A percentile compares a stretch with the other conserved stretches of the same genome.
These are phyloP conservation scores for Auricularia cornea DNA, from an alignment of 768 basidiomycete species.

Conservation along the genomic window DNA sequence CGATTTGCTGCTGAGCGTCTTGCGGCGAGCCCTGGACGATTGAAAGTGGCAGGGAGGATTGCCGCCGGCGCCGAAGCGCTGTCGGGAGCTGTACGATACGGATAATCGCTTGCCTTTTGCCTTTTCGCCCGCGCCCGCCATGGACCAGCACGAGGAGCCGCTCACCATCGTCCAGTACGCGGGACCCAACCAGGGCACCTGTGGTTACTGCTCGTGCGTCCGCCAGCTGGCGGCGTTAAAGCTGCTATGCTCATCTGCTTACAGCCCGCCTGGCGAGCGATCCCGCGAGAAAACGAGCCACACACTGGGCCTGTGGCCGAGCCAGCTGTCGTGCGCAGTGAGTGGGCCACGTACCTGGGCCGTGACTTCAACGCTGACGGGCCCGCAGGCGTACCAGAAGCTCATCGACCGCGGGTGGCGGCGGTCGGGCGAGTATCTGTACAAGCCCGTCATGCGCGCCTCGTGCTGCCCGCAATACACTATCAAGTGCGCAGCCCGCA, in stretches of 20 bases:
- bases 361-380: background rate
- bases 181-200: slow-evolving; percentile 4
- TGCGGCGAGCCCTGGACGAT: background rate
- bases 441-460: slow-evolving; percentile 72
- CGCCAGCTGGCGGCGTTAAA: background rate
- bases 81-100: too few species aligned
- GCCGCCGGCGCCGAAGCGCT: too few species aligned
- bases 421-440: slow-evolving; percentile 74
- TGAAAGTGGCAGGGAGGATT: too few species aligned
- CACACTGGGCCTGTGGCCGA: slow-evolving; percentile 2
- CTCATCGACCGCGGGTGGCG: slow-evolving; percentile 87
- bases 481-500: slow-evolving; percentile 53
- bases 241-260: background rate
- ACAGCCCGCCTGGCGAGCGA: background rate
- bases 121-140: too few species aligned
- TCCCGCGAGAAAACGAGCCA: slow-evolving; percentile 1
- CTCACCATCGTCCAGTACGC: slow-evolving; percentile 4
- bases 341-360: background rate
- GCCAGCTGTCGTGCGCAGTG: slow-evolving; percentile 7
- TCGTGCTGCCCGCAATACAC: slow-evolving; percentile 95
- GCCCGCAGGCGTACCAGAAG: slow-evolving; percentile 58
- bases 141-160: background rate
- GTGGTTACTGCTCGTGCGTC: slow-evolving; percentile 8
- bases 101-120: too few species aligned
- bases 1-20: background rate